Base-by-base conservation (phyloP, 1,284 basidiomycete species). In the Fereydounia khargensis region DNA sequence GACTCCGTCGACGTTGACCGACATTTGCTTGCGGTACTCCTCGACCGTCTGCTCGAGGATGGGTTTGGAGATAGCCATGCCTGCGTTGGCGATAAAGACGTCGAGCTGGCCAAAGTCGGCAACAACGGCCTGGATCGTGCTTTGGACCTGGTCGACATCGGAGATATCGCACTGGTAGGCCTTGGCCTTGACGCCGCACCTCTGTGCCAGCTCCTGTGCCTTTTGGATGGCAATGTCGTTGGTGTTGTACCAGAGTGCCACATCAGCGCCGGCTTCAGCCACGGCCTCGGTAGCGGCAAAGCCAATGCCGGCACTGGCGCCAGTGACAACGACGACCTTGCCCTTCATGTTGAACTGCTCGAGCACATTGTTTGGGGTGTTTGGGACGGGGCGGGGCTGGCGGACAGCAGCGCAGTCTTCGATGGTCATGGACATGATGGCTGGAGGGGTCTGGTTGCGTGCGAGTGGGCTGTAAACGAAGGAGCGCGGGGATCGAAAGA, bases 231-330 rank as follows among this genome's bases (percentile, higher is more conserved):
- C 65, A 5, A 54, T 32, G 21, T 59, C 54, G 49, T 70, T 73
- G 21, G 65, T 64, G 53, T 70, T 67, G 57, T 74, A 74, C 39
- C 52, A 56, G 31, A 74, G 57, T 4, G 65, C 71, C 6, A 76
- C 66, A 36, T 72, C 64, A 6, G 59, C 70, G 8, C 73, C 72
- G 6, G 67, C 70, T 41, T 77, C 75, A 19, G 72, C 70, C 27
- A 74, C 51, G 1, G 70, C 73, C 23, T 74, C 69, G 21, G 66
- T 57, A 4, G 65, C 73, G 3, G 70, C 68, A 33, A 68, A 65
- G 0, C 75, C 75, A 37, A 77, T 75, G 14, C 74, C 74, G 11
- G 61, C 65, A 14, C 65, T 65, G 7, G 67, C 73, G 11, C 75
- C 74, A 4, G 65, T 73, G 37, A 77, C 58, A 38, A 58, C 57